Evolutionary conservation across 202 grass and related monocot species (phyloP).

Genomic region (Musa balbisiana): DNA sequence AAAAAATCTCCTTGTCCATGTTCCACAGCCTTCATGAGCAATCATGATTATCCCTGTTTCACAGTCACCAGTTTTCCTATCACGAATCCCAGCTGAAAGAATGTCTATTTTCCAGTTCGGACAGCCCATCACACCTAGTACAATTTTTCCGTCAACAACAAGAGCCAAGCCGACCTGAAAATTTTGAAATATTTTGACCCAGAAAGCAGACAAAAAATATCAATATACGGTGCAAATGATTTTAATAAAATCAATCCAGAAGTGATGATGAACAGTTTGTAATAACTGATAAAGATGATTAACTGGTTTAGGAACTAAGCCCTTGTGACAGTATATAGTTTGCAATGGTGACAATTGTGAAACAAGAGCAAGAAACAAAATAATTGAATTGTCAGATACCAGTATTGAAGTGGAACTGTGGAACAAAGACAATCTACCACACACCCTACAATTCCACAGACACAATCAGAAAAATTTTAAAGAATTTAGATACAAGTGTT

Average conservation of each 20-base stretch:
- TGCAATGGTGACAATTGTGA: too few species aligned
- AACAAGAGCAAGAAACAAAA: background rate
- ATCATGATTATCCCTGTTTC: constrained; percentile 63
- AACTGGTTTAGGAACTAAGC: background rate
- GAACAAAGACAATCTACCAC: background rate
- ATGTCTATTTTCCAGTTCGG: constrained; percentile 62
- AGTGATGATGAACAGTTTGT: background rate
- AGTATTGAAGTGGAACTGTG: background rate
- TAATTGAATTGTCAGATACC: background rate
- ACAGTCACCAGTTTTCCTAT: constrained; percentile 18
- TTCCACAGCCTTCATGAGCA: constrained; percentile 66
- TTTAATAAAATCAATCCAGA: background rate
- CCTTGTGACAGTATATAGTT: background rate
- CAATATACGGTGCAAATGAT: background rate
- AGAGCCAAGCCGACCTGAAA: constrained; percentile 72
- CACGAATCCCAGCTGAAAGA: constrained; percentile 17
- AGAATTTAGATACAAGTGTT: background rate
- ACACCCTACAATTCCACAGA: background rate
- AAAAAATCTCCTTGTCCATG: constrained; percentile 66
- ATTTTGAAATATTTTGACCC: background rate
- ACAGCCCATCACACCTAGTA: constrained; percentile 70
- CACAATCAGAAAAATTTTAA: too few species aligned
- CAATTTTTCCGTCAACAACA: constrained; percentile 67
- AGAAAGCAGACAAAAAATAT: background rate
- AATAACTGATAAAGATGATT: background rate